Evolutionary conservation across 768 basidiomycete species (phyloP), one percentile per base, ranked within the genome.

Genomic region (Russula foetens): DNA sequence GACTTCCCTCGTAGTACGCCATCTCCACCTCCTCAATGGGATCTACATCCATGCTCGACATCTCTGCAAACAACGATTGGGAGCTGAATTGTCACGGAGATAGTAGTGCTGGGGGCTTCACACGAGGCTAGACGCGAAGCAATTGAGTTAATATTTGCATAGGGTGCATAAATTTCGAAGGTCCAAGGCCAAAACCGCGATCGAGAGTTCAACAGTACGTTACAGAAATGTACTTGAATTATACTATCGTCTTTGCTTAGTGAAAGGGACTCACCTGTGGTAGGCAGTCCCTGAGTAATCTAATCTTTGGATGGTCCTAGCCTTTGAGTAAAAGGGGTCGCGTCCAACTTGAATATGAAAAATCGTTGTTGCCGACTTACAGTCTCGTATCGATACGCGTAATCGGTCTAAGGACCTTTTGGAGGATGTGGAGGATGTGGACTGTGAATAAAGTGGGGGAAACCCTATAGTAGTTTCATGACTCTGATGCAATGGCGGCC

Each of bases 41-140:
- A 17, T 66, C 65, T 46, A 66, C 59, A 38, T 65, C 64, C 64
- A 65, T 65, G 46, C 26, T 64, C 12, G 63, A 63, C 63, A 63
- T 63, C 8, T 29, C 44, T 46, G 35, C 2, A 17, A 19, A 31
- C 29, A 31, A 24, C 19, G 23, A 19, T 38, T 24, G 59, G 38
- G 1, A 4, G 6, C 33, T 59, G 44, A 6, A 58, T 19, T 3
- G 14, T 41, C 29, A n/a, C 17, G 12, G 24, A 19, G 17, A 23
- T 17, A 17, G 21, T 15, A 14, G 35, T 17, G 7, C 8, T 9
- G 45, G 50, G 38, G 2, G 26, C 58, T 44, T 21, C 50, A 52
- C 15, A 26, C 9, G 33, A 17, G 33, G 14, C 50, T 51, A 46
- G 49, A 45, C 28, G 7, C 28, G 47, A 39, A 43, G 21, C 29